Evolutionary conservation across 2,329 filamentous ascomycete genomes (phyloP).

Genomic region (Xylariaceae sp.): DNA sequence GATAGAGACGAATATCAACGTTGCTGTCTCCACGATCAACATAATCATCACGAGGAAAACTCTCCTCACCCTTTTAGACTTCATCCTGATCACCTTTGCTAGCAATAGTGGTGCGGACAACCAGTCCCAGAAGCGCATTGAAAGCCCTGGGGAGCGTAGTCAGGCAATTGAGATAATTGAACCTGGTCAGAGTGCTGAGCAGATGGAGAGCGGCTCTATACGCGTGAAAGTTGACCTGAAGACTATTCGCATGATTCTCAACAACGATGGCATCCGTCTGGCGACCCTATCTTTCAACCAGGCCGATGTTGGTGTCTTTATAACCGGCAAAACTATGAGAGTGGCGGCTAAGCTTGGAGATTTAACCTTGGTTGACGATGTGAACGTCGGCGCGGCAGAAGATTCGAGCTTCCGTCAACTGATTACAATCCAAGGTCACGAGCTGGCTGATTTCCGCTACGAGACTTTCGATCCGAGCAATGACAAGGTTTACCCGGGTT

Average conservation of each 20-base stretch:
- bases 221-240: slow-evolving; percentile 90
- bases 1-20: slow-evolving; percentile 87
- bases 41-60: slow-evolving; percentile 90
- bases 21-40: slow-evolving; percentile 91
- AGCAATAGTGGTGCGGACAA: slow-evolving; percentile 40
- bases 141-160: slow-evolving; percentile 32
- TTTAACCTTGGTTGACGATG: slow-evolving; percentile 82
- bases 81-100: slow-evolving; percentile 88
- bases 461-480: slow-evolving; percentile 82
- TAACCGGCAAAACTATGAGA: slow-evolving; percentile 80
- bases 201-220: slow-evolving; percentile 64
- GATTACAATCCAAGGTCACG: slow-evolving; percentile 90
- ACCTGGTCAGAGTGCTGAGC: slow-evolving; percentile 32
- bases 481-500: slow-evolving; percentile 74
- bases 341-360: slow-evolving; percentile 83
- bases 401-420: slow-evolving; percentile 78
- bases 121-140: slow-evolving; percentile 32
- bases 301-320: slow-evolving; percentile 83
- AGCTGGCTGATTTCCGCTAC: slow-evolving; percentile 94
- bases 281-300: slow-evolving; percentile 90
- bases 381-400: slow-evolving; percentile 81
- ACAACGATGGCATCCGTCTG: slow-evolving; percentile 93
- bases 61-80: slow-evolving; percentile 85
- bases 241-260: slow-evolving; percentile 88
- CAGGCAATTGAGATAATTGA: slow-evolving; percentile 37